Evolutionary conservation across 495 filamentous ascomycete genomes (phyloP).

Genomic region (Daldinia concentrica): DNA sequence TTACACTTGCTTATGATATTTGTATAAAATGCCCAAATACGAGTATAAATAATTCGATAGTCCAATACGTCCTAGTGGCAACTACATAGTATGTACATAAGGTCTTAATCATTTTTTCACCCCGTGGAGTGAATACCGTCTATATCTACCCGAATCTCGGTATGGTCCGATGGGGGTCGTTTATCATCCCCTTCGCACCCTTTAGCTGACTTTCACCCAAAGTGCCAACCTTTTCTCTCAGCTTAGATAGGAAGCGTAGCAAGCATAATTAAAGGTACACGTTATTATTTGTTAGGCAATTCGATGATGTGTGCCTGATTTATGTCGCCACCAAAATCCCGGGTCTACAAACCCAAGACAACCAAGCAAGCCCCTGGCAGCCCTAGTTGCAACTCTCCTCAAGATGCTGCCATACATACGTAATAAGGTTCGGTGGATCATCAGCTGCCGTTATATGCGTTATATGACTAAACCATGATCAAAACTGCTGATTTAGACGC

Average conservation of each 20-base stretch:
- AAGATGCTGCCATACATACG: constrained; percentile 26
- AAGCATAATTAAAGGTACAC: constrained; percentile 6
- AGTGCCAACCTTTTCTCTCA: constrained; percentile 20
- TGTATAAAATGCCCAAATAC: not conserved
- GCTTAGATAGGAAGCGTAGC: constrained; percentile 5
- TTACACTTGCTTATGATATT: not conserved
- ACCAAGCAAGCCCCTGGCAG: not conserved
- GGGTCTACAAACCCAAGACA: constrained; percentile 13
- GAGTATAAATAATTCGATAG: not conserved
- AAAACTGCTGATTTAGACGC: not conserved
- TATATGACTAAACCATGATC: not conserved
- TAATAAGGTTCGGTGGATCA: constrained; percentile 10
- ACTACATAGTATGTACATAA: constrained; percentile 9
- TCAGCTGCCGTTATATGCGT: constrained; percentile 17
- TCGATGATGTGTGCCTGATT: constrained; percentile 30
- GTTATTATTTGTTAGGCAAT: constrained; percentile 22
- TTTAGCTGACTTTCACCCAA: constrained; percentile 21
- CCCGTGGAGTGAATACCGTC: constrained; percentile 17
- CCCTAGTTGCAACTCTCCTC: not conserved
- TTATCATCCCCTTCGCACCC: not conserved
- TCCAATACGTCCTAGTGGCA: constrained; percentile 21
- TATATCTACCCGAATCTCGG: constrained; percentile 34
- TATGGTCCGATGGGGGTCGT: constrained; percentile 27
- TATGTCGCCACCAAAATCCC: constrained; percentile 28
- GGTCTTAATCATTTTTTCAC: not conserved